phyloP scores from a whole-genome alignment of 2,329 filamentous ascomycete species.

The Endoconidiophora polonica region DNA sequence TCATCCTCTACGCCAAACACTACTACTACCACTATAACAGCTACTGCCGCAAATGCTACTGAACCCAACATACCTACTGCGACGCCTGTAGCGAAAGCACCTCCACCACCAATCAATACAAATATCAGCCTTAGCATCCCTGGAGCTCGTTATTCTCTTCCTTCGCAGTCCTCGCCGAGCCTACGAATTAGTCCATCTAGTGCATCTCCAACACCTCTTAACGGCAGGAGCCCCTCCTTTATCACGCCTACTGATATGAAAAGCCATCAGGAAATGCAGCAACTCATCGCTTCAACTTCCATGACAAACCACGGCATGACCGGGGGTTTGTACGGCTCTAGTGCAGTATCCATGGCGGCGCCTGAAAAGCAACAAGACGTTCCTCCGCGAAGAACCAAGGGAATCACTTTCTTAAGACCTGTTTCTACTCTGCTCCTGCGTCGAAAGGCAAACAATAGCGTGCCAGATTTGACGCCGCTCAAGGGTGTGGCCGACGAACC shows the following conservation, averaged over 20 bases:
- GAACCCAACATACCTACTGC: background rate
- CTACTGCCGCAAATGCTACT: background rate
- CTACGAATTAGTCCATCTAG: constrained; percentile 7
- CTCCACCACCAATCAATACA: constrained; percentile 17
- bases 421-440: constrained; percentile 42
- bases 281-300: constrained; percentile 2
- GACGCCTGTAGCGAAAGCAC: constrained; percentile 18
- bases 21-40: background rate
- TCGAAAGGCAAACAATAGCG: constrained; percentile 35
- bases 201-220: constrained; percentile 1
- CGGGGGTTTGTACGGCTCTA: no score
- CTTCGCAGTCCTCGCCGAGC: constrained; percentile 7
- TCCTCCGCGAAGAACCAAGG: constrained; percentile 32
- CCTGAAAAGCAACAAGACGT: constrained; percentile 21
- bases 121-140: constrained; percentile 1
- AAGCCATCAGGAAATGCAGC: constrained; percentile 16
- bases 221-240: constrained; percentile 27
- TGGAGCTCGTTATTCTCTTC: constrained; percentile 8
- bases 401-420: constrained; percentile 40
- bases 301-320: constrained; percentile 20
- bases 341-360: constrained; percentile 19
- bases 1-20: constrained; percentile 3
- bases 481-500: constrained; percentile 26
- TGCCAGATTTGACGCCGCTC: constrained; percentile 26
- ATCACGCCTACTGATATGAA: constrained; percentile 34